Percentiles rank a stretch among this genome's conserved stretches.
Conservation (phyloP, 495 filamentous ascomycete genomes). For the Neurospora terricola region DNA sequence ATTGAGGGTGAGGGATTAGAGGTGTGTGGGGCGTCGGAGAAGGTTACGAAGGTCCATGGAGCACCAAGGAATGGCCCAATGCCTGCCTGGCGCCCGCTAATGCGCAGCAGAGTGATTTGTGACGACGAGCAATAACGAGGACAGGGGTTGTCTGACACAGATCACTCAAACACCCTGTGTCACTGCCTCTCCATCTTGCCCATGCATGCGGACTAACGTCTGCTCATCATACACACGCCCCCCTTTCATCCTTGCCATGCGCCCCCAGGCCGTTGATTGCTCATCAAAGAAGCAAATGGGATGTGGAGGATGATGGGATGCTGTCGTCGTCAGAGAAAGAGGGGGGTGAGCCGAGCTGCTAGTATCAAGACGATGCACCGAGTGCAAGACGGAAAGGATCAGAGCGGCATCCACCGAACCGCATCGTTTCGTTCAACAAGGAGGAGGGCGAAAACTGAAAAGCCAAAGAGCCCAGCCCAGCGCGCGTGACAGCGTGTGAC, state of each 20-base stretch:
- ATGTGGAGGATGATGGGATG: not conserved
- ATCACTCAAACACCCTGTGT: slow-evolving; percentile 24
- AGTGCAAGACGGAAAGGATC: not conserved
- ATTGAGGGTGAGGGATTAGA: slow-evolving; percentile 8
- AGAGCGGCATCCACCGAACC: not conserved
- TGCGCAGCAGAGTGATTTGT: slow-evolving; percentile 22
- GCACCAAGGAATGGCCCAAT: slow-evolving; percentile 13
- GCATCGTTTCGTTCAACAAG: slow-evolving; percentile 1
- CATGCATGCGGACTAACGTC: slow-evolving; percentile 5
- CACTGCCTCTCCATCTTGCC: slow-evolving; percentile 14
- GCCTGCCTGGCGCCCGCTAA: slow-evolving; percentile 18
- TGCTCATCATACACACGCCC: slow-evolving; percentile 8
- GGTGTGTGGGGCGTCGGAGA: slow-evolving; percentile 5
- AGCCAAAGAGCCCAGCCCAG: not conserved
- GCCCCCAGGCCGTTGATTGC: not conserved
- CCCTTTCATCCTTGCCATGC: slow-evolving; percentile 3
- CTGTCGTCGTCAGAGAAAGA: slow-evolving; percentile 1
- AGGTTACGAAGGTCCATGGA: slow-evolving; percentile 1
- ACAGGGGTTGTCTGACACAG: slow-evolving; percentile 26
- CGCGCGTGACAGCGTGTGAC: not conserved
- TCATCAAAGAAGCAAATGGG: not conserved
- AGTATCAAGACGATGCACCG: not conserved
- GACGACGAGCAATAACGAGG: slow-evolving; percentile 22
- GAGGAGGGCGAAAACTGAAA: not conserved
- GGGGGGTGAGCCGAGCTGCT: slow-evolving; percentile 5